phyloP scores from a whole-genome alignment of 169 alveolate genomes.

The Plasmodium chabaudi region DNA sequence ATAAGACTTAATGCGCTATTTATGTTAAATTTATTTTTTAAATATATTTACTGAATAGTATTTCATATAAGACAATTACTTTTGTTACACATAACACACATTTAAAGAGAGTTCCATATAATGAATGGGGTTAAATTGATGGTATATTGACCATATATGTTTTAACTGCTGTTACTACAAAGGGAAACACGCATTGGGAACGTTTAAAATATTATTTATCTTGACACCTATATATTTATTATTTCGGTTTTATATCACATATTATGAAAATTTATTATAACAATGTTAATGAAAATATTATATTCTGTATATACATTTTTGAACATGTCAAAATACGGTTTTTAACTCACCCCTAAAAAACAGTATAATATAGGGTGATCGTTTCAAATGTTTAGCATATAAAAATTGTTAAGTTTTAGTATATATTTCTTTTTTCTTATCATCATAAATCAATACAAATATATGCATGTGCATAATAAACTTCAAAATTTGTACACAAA shows the following conservation, averaged over 20 bases:
- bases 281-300: no score
- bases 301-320: no score
- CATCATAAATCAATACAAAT: conserved; percentile 11
- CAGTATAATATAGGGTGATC: no score
- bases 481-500: neutral
- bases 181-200: no score
- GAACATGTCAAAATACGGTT: no score
- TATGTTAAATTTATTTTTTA: neutral
- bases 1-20: neutral
- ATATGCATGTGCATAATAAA: neutral
- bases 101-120: neutral
- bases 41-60: neutral
- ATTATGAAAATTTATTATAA: no score
- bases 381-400: no score
- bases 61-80: neutral
- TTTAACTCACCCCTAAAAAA: no score
- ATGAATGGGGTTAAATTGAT: neutral
- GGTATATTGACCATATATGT: neutral
- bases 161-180: neutral
- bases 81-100: neutral
- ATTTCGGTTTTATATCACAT: no score
- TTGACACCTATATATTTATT: no score
- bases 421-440: conserved; percentile 12
- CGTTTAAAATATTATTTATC: no score
- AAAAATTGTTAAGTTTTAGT: neutral